Evolutionary conservation across 345 rosid species (phyloP).

Genomic region (Citrus sinensis): DVS_A1.0 CM039169.1:16380501-16381000

Average conservation of each 20-base stretch:
- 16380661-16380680: not conserved
- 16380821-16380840: not conserved
- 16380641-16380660: not conserved
- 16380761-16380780: not conserved
- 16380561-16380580: not conserved
- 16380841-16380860: not conserved
- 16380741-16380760: not conserved
- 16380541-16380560: not conserved
- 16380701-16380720: not conserved
- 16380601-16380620: not conserved
- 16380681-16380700: not conserved
- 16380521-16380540: not conserved
- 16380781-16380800: not conserved
- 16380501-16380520: not conserved
- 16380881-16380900: not conserved
- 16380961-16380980: no score
- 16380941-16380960: not conserved
- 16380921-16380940: no score
- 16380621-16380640: not conserved
- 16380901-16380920: not conserved
- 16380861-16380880: not conserved
- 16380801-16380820: not conserved
- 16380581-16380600: not conserved
- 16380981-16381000: no score
- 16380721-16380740: not conserved